phyloP scores from a whole-genome alignment of 257 asterid genomes.

The Gynochthodes officinalis region DNA sequence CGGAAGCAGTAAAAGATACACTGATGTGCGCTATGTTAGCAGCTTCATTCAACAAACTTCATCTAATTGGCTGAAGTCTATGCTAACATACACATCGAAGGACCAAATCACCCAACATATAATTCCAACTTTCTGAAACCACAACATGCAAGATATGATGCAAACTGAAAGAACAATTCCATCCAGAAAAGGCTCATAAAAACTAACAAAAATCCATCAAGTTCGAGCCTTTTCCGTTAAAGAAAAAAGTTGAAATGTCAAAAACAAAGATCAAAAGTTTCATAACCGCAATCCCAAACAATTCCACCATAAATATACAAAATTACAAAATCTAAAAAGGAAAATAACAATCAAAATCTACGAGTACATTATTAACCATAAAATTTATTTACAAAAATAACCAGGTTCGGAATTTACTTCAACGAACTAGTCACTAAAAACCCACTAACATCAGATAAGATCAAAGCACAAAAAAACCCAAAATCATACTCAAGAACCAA shows the following conservation, averaged over 20 bases:
- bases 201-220: background rate
- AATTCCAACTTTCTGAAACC: background rate
- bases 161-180: background rate
- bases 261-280: background rate
- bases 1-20: background rate
- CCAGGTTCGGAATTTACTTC: slow-evolving; percentile 2
- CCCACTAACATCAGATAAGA: background rate
- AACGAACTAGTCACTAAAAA: background rate
- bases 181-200: background rate
- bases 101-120: background rate
- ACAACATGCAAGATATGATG: background rate
- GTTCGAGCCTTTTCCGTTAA: background rate
- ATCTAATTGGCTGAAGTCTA: background rate
- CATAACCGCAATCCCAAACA: background rate
- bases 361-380: background rate
- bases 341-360: background rate
- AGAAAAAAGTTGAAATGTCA: background rate
- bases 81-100: background rate
- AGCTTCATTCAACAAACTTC: background rate
- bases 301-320: background rate
- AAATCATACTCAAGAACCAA: background rate
- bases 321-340: background rate
- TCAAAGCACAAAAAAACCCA: background rate
- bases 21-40: background rate
- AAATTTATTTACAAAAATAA: too few species aligned